Evolutionary conservation across 2,329 filamentous ascomycete species (phyloP), one percentile per base, ranked within the genome.

Genomic region (Polychaeton citri): DNA sequence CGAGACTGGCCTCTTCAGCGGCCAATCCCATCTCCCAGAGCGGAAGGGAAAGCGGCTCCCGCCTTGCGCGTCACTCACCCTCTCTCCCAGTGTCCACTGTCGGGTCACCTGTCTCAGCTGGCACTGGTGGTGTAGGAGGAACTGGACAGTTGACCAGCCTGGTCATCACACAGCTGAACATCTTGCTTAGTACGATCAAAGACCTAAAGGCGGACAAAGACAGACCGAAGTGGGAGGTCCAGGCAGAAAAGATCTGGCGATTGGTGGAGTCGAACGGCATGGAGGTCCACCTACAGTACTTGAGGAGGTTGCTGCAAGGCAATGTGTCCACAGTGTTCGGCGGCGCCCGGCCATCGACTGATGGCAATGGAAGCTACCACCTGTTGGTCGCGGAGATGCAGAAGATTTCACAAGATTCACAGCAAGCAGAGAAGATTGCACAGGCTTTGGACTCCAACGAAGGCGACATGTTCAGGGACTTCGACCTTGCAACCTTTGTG

Each of bases 201-300:
- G 86, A 95, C 66, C 24, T 28, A 15, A 28, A 15, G 24, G 30
- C 17, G 18, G 88, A 93, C 60, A 86, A 86, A 64, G 86, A 82
- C 56, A 76, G 79, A 55, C 74, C 75, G 54, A 94, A 92, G 82
- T 94, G 84, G 81, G 85, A 93, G 60, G 71, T 79, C 47, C 87
- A 94, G 65, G 79, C 78, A 55, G 84, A 92, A 53, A 87, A 93
- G 66, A 80, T 98, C 53, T 78, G 79, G 61, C 93, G 92, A 83
- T 78, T 96, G 59, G 81, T 96, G 66, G 80, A 94, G 75, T 87
- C 88, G 54, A 80, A 93, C 86, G 87, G 87, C 57, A 98, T 98
- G 88, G 92, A 98, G 71, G 86, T 95, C 57, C 95, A 87, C 60
- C 79, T 84, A 42, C 92, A 87, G 68, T 95, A 90, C 62, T 93